phyloP scores from a whole-genome alignment of 371 early-diverging fungal genomes.

The Gilbertella persicaria region DNA sequence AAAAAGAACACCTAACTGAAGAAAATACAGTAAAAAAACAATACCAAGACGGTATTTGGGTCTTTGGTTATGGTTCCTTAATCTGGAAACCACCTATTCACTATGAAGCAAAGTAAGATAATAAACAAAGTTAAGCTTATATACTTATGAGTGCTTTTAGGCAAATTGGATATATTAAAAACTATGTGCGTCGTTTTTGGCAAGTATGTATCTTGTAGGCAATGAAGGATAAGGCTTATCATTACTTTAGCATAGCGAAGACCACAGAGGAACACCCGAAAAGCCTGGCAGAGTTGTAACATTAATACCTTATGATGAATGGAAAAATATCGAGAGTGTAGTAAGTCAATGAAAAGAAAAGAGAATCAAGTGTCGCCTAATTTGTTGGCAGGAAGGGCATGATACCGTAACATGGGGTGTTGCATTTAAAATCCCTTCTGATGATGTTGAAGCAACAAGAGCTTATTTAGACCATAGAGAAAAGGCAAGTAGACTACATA shows the following conservation, averaged over 20 bases:
- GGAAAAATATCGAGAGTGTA: slow-evolving; percentile 47
- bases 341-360: slow-evolving; percentile 17
- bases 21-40: not conserved
- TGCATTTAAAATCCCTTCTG: slow-evolving; percentile 77
- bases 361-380: not conserved
- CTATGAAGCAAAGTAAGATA: slow-evolving; percentile 49
- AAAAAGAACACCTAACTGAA: too few species aligned
- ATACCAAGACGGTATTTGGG: slow-evolving; percentile 60
- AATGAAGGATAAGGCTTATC: not conserved
- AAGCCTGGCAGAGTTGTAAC: slow-evolving; percentile 92
- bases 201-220: slow-evolving; percentile 52
- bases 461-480: slow-evolving; percentile 87
- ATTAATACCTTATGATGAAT: slow-evolving; percentile 73
- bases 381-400: slow-evolving; percentile 47
- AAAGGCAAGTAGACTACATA: too few species aligned
- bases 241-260: slow-evolving; percentile 65
- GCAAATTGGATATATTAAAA: slow-evolving; percentile 76
- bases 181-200: slow-evolving; percentile 87
- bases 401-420: slow-evolving; percentile 85
- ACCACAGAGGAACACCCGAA: slow-evolving; percentile 89
- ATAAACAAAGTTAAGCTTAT: not conserved
- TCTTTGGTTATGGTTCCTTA: slow-evolving; percentile 90
- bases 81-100: slow-evolving; percentile 80
- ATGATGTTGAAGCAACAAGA: slow-evolving; percentile 63
- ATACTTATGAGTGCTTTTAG: slow-evolving; percentile 23